Evolutionary conservation across 2,329 filamentous ascomycete species (phyloP).

Genomic region (Cladosporium velox): DNA sequence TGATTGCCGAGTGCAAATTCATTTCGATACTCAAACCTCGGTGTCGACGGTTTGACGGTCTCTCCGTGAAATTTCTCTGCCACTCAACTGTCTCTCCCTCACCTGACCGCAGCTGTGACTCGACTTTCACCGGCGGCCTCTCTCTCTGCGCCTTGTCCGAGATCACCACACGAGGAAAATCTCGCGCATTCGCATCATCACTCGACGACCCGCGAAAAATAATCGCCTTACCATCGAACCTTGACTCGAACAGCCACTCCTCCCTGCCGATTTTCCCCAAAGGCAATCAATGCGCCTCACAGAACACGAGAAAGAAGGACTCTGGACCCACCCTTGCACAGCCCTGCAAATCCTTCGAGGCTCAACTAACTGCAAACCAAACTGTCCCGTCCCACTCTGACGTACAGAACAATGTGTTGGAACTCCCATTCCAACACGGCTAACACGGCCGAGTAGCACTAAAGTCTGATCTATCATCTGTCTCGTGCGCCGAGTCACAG

Average conservation of each 20-base stretch:
- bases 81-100: neutral
- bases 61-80: neutral
- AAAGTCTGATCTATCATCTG: neutral
- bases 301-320: conserved; percentile 44
- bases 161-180: neutral
- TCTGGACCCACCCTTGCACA: neutral
- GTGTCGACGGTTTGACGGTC: neutral
- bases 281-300: conserved; percentile 5
- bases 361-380: neutral
- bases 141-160: conserved; percentile 1
- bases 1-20: neutral
- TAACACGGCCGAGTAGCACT: neutral
- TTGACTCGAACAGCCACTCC: conserved; percentile 1
- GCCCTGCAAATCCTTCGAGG: neutral
- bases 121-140: conserved; percentile 1
- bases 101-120: neutral
- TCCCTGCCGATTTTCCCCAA: neutral
- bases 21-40: neutral
- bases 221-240: neutral
- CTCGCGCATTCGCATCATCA: neutral
- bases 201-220: neutral
- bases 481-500: neutral
- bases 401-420: neutral
- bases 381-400: neutral
- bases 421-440: neutral